These are phyloP conservation scores for Clarireedia monteithiana DNA, from an alignment of 2,329 filamentous ascomycete genomes.

Conservation along the genomic window DNA sequence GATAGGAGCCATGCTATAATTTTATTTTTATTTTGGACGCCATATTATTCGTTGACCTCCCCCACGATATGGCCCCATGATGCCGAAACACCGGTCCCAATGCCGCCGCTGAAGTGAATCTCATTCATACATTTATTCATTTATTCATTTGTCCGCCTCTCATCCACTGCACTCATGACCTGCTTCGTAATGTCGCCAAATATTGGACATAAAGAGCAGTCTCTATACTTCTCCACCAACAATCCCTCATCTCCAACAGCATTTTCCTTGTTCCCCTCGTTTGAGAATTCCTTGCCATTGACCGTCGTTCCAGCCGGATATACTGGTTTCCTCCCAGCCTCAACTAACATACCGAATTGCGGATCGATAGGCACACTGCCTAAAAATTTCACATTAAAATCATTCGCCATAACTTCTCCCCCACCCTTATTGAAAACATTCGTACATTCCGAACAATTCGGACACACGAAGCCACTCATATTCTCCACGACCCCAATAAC, in stretches of 20 bases:
- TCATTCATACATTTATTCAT: no score
- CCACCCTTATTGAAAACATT: constrained; percentile 91
- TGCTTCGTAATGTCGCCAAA: constrained; percentile 57
- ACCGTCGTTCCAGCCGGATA: constrained; percentile 64
- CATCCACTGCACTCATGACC: constrained; percentile 33
- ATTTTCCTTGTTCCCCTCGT: constrained; percentile 23
- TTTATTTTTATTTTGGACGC: no score
- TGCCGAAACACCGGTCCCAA: no score
- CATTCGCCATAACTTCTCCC: constrained; percentile 78
- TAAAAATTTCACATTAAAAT: constrained; percentile 77
- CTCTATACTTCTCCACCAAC: constrained; percentile 64
- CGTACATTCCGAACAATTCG: constrained; percentile 74
- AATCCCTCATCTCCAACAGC: constrained; percentile 30
- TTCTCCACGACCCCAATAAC: constrained; percentile 93
- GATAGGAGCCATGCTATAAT: no score
- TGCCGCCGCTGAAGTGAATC: no score
- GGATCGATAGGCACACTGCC: constrained; percentile 88
- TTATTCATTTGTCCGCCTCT: neutral
- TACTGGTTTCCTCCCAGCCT: constrained; percentile 57
- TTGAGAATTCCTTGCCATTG: constrained; percentile 45
- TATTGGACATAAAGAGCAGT: constrained; percentile 62
- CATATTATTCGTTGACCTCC: no score
- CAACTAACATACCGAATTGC: constrained; percentile 80
- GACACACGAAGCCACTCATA: constrained; percentile 88
- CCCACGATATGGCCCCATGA: no score